Percentiles rank a stretch among this genome's conserved stretches.
Conservation (phyloP, 768 basidiomycete genomes). For the Mycena kentingensis region DNA sequence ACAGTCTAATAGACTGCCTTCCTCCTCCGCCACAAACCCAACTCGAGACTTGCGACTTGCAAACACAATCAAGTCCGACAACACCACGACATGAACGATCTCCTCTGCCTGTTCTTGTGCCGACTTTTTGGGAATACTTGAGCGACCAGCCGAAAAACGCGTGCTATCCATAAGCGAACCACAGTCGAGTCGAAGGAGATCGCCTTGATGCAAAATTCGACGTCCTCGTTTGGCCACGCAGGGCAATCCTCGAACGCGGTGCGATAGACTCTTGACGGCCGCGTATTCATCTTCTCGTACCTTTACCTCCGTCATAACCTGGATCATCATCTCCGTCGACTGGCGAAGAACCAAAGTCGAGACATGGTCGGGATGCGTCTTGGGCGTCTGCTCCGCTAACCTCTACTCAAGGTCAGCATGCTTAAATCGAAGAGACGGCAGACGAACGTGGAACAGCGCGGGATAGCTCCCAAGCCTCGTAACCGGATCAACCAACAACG, state of each 20-base stretch:
- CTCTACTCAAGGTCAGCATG: constrained; percentile 46
- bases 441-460: constrained; percentile 69
- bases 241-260: constrained; percentile 62
- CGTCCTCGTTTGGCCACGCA: constrained; percentile 70
- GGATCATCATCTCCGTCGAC: constrained; percentile 69
- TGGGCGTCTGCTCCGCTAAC: constrained; percentile 69
- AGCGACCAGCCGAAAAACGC: too few species aligned
- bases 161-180: too few species aligned
- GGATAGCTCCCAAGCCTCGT: constrained; percentile 72
- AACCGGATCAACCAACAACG: constrained; percentile 75
- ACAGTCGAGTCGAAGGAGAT: constrained; percentile 52
- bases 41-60: constrained; percentile 7
- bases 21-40: constrained; percentile 12
- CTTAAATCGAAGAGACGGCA: background rate
- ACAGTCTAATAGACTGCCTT: constrained; percentile 11
- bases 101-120: too few species aligned
- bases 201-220: constrained; percentile 70
- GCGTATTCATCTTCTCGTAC: constrained; percentile 84
- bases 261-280: constrained; percentile 61
- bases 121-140: too few species aligned
- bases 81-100: constrained; percentile 21
- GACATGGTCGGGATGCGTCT: constrained; percentile 69
- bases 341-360: constrained; percentile 65
- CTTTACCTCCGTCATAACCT: constrained; percentile 84
- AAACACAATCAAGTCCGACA: constrained; percentile 18